Conservation (phyloP, 768 basidiomycete genomes). For the Asterophora lycoperdoides region DNA sequence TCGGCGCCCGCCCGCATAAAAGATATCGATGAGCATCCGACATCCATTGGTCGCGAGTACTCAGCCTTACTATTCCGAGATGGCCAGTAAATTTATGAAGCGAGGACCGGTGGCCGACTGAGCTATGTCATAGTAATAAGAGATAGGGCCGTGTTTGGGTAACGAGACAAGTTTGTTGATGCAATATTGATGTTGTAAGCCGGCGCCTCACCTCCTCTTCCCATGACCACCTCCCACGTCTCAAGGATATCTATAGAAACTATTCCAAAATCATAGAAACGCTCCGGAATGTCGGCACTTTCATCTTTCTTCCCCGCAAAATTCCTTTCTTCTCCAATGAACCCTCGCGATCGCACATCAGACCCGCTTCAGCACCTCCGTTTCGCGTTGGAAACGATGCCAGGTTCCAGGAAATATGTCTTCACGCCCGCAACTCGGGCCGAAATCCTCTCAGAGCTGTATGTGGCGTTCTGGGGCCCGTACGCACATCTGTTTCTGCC, state of each 20-base stretch:
- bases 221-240: slow-evolving; percentile 6
- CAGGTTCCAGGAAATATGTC: slow-evolving; percentile 70
- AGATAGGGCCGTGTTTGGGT: too few relatives aligned
- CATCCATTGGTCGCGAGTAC: too few relatives aligned
- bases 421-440: slow-evolving; percentile 72
- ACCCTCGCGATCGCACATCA: slow-evolving; percentile 48
- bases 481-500: slow-evolving; percentile 73
- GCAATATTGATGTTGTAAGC: too few relatives aligned
- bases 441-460: slow-evolving; percentile 78
- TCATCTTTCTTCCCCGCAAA: slow-evolving; percentile 42
- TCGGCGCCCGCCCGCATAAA: too few relatives aligned
- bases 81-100: too few relatives aligned
- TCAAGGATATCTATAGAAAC: slow-evolving; percentile 1
- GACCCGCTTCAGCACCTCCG: slow-evolving; percentile 71
- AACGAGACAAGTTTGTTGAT: too few relatives aligned
- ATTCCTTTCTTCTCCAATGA: slow-evolving; percentile 48
- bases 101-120: too few relatives aligned
- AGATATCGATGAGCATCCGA: too few relatives aligned
- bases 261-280: slow-evolving; percentile 2
- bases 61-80: too few relatives aligned
- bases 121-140: too few relatives aligned
- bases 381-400: slow-evolving; percentile 77
- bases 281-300: slow-evolving; percentile 19
- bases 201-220: too few relatives aligned
- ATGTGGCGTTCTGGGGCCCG: slow-evolving; percentile 77